phyloP scores from a whole-genome alignment of 1,139 yeast species.

The Keqinozyma sinolaborantium region DNA sequence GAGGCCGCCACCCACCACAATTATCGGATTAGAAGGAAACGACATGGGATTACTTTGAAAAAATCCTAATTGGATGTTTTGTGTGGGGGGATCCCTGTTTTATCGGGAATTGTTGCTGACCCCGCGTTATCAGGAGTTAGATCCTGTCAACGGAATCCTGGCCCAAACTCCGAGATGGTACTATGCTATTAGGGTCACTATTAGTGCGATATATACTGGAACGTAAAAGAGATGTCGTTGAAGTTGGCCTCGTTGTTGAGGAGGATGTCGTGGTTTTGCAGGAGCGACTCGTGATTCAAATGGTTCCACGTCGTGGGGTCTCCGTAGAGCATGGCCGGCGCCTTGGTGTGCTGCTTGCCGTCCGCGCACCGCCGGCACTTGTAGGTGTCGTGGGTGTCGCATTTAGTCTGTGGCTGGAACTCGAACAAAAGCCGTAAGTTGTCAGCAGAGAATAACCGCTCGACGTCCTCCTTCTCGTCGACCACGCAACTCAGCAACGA shows the following conservation, averaged over 20 bases:
- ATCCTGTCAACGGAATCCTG: too few species aligned
- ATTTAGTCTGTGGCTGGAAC: slow-evolving; percentile 62
- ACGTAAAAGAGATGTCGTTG: slow-evolving; percentile 77
- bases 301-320: slow-evolving; percentile 99
- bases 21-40: slow-evolving; percentile 40
- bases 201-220: slow-evolving; percentile 86
- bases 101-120: too few species aligned
- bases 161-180: too few species aligned
- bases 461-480: slow-evolving; percentile 94
- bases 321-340: slow-evolving; percentile 93
- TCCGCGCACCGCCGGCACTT: slow-evolving; percentile 76
- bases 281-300: slow-evolving; percentile 58
- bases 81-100: background rate
- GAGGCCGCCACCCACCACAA: slow-evolving; percentile 76
- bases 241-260: slow-evolving; percentile 68
- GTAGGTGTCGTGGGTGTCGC: slow-evolving; percentile 93
- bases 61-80: too few species aligned
- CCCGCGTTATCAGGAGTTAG: too few species aligned
- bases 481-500: slow-evolving; percentile 94
- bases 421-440: slow-evolving; percentile 72
- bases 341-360: slow-evolving; percentile 55
- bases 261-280: slow-evolving; percentile 69
- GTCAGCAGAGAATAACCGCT: slow-evolving; percentile 82
- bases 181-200: too few species aligned
- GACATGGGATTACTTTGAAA: slow-evolving; percentile 4